Percentiles rank a stretch among this genome's conserved stretches.
Evolutionary conservation across 2,329 filamentous ascomycete species (phyloP).

Genomic region (Ophiocordyceps camponoti-floridani): DNA sequence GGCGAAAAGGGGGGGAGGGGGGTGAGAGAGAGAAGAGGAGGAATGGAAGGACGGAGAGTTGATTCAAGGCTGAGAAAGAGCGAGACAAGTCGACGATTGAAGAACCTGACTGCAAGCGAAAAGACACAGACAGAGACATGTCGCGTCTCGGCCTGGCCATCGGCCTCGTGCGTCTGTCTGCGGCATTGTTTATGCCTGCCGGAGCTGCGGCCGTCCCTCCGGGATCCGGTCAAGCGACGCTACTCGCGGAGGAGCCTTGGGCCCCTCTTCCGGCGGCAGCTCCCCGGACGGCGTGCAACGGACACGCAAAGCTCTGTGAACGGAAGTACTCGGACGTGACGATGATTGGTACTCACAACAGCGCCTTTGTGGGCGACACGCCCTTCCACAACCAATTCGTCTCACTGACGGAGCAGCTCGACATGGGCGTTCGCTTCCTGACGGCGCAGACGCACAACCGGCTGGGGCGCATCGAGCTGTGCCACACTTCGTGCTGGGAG

Average conservation of each 20-base stretch:
- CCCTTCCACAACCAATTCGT: conserved; percentile 42
- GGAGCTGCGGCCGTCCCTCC: not conserved
- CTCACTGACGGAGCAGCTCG: conserved; percentile 36
- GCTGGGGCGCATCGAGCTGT: conserved; percentile 34
- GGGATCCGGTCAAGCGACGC: not conserved
- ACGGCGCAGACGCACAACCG: conserved; percentile 44
- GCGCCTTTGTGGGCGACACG: conserved; percentile 39
- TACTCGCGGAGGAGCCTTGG: not conserved
- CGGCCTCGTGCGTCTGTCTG: not conserved
- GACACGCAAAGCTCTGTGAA: conserved; percentile 33
- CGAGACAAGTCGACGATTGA: too few species aligned
- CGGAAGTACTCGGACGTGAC: conserved; percentile 40
- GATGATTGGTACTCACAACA: conserved; percentile 48
- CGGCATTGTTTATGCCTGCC: not conserved
- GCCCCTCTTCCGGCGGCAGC: too few species aligned
- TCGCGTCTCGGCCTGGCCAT: not conserved
- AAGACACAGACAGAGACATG: not conserved
- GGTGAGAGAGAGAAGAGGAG: not conserved
- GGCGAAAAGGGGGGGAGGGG: not conserved
- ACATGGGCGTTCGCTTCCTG: conserved; percentile 44
- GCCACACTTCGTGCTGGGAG: conserved; percentile 44
- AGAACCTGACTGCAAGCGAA: too few species aligned
- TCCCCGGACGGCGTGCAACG: conserved; percentile 32
- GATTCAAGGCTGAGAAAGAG: not conserved
- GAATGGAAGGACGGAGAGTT: not conserved